A percentile compares a stretch with the other conserved stretches of the same genome.
phyloP scores from a whole-genome alignment of 148 eudicot species.

The Bassia scoparia region DNA sequence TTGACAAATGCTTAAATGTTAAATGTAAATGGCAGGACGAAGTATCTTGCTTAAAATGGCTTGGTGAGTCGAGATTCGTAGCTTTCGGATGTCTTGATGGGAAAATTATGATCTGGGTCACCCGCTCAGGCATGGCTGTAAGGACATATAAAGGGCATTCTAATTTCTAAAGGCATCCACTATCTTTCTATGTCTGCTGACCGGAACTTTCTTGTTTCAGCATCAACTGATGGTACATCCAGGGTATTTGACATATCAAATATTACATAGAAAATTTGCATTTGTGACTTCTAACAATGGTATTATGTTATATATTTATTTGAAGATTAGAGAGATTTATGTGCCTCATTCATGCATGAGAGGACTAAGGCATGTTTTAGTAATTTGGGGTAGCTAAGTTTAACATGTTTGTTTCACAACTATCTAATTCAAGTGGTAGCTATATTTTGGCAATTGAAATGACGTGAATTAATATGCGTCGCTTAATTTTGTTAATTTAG shows the following conservation, averaged over 20 bases:
- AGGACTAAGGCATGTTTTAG: too few species aligned
- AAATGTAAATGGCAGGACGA: background rate
- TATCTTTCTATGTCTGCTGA: background rate
- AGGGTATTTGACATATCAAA: background rate
- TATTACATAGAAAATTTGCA: background rate
- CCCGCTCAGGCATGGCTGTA: background rate
- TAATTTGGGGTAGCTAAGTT: too few species aligned
- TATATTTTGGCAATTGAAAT: too few species aligned
- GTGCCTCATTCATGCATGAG: too few species aligned
- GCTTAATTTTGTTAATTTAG: too few species aligned
- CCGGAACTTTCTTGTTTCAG: background rate
- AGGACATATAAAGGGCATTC: background rate
- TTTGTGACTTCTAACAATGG: too few species aligned
- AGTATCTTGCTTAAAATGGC: conserved; percentile 9
- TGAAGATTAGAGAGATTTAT: too few species aligned
- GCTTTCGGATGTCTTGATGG: background rate
- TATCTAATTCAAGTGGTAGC: too few species aligned
- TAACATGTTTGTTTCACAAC: too few species aligned
- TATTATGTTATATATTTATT: too few species aligned
- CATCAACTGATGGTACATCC: background rate
- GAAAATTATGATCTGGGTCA: background rate
- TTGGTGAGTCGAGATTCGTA: background rate
- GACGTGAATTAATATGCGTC: too few species aligned
- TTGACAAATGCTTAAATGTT: background rate
- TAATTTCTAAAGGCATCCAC: background rate